Base-by-base conservation (phyloP, 148 eudicot genomes). In the Amaranthus hypochondriacus region DNA sequence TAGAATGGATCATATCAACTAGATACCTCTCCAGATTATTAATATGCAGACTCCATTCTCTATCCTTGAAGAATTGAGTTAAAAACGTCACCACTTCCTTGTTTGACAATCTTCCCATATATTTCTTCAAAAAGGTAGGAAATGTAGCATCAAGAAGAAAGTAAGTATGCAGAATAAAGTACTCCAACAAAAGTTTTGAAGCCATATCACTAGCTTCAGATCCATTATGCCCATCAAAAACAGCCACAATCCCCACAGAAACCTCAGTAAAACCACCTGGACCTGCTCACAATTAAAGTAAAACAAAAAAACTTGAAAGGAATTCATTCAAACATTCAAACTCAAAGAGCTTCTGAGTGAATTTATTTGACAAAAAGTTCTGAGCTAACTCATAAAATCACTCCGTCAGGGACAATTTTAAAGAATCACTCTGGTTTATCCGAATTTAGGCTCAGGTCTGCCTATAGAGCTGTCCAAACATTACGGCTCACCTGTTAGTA, bases 171-270 rank as follows among this genome's bases (percentile, higher is more conserved):
- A 92, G 73, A 70, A 82, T 78, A 73, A 95, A 88, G 82, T 90
- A 95, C 83, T 95, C 96, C 77, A 95, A 66, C 72, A 95, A 79
- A 71, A 90, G 85, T 73, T 89, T 90, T 44, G 97, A 92, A 67
- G 99, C 97, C 96, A 89, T 87, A 66, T 92, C 96, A 83, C 99
- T 92, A 71, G 97, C 97, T 86, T 95, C 97, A 46, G 92, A 85
- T 71, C 99, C 99, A 83, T 92, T 92, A 76, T 95, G 99, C 47
- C 97, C 99, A 76, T 95, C 99, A 78, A 95, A 92, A 83, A 95
- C 89, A 44, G 99, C 99, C 79, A 89, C 80, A 48, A 95, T 72
- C 21, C 90, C 92, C 76, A 89, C 89, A 54, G 71, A 71, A 49
- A 88, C 87, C 78, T 95, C 97, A 59, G 80, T 86, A 74, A 92